These are phyloP conservation scores for Aspergillus hiratsukae DNA, from an alignment of 2,329 filamentous ascomycete species.

Conservation along the genomic window DNA sequence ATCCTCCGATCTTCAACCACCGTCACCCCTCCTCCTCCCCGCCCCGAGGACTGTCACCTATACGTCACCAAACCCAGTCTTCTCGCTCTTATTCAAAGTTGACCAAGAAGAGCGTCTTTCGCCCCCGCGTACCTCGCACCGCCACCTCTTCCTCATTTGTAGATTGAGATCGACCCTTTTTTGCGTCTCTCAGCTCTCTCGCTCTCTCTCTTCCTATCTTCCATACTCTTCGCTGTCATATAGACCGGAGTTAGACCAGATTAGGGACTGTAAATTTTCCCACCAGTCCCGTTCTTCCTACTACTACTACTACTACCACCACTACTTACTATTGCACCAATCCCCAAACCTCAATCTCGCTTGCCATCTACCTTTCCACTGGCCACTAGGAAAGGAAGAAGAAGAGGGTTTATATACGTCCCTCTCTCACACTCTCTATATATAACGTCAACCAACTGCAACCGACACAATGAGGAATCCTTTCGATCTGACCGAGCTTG, in stretches of 20 bases:
- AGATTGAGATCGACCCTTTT: not conserved
- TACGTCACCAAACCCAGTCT: slow-evolving; percentile 5
- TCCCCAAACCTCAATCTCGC: not conserved
- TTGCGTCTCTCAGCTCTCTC: not conserved
- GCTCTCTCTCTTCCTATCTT: slow-evolving; percentile 1
- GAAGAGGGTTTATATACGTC: not conserved
- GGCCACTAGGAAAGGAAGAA: not conserved
- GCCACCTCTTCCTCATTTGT: slow-evolving; percentile 8
- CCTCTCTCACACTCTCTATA: not conserved
- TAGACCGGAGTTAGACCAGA: slow-evolving; percentile 10
- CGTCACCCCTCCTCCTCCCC: not conserved
- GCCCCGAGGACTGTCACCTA: not conserved
- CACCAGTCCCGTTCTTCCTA: slow-evolving; percentile 1
- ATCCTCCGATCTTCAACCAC: not conserved
- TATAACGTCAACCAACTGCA: slow-evolving; percentile 3
- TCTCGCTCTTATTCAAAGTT: slow-evolving; percentile 1
- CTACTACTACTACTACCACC: slow-evolving; percentile 3
- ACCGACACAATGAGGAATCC: slow-evolving; percentile 24
- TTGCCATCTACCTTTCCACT: not conserved
- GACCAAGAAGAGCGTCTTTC: not conserved
- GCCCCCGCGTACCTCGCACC: slow-evolving; percentile 1
- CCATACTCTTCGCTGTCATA: slow-evolving; percentile 10
- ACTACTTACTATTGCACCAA: not conserved
- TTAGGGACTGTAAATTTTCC: slow-evolving; percentile 15
- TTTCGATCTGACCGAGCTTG: slow-evolving; percentile 28